phyloP scores from a whole-genome alignment of 176 grass and related monocot genomes.

The Musa troglodytarum region DNA sequence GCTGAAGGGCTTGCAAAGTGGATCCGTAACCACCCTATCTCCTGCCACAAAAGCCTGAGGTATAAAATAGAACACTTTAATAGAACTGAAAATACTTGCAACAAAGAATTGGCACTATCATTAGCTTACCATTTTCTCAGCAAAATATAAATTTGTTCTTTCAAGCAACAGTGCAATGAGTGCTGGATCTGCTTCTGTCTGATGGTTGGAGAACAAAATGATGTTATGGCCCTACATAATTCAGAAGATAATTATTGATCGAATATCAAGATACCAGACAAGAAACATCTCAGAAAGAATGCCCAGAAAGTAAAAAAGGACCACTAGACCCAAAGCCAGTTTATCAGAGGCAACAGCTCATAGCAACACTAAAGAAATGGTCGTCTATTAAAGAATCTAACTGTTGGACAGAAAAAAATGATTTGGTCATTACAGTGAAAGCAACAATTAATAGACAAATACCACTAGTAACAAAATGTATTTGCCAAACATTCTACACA shows the following conservation, averaged over 20 bases:
- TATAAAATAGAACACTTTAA: slow-evolving; percentile 15
- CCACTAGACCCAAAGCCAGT: no score
- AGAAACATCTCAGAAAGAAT: neutral
- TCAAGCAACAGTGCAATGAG: slow-evolving; percentile 75
- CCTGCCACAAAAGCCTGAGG: slow-evolving; percentile 85
- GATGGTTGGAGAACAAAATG: slow-evolving; percentile 98
- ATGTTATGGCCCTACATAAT: slow-evolving; percentile 79
- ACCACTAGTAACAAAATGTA: no score
- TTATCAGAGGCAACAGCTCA: no score
- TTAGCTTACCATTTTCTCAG: slow-evolving; percentile 74
- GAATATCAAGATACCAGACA: neutral
- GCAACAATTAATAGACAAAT: no score
- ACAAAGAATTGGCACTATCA: slow-evolving; percentile 14
- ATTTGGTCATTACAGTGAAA: no score
- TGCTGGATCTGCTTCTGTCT: slow-evolving; percentile 94
- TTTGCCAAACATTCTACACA: no score
- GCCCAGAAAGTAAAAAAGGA: no score
- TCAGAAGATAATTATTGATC: neutral
- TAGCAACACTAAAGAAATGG: no score
- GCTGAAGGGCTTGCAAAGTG: slow-evolving; percentile 97
- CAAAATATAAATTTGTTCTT: slow-evolving; percentile 52
- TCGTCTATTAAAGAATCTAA: no score
- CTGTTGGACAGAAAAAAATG: no score
- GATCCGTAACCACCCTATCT: slow-evolving; percentile 86
- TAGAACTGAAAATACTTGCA: slow-evolving; percentile 23